phyloP scores from a whole-genome alignment of 768 basidiomycete genomes.

The Suillus spraguei region DNA sequence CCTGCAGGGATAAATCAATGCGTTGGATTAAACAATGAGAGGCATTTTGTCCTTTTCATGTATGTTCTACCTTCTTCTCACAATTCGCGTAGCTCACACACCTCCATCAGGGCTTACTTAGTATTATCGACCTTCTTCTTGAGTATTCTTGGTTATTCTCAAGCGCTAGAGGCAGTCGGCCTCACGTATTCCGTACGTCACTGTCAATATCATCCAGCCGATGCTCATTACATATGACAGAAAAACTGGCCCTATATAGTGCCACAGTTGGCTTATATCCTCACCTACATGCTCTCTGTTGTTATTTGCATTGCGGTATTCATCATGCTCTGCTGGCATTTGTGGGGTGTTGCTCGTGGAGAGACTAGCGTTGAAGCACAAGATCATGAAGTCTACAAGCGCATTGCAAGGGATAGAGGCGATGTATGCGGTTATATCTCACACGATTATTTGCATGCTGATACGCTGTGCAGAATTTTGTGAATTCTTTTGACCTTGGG shows the following conservation, averaged over 20 bases:
- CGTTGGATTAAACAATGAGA: constrained; percentile 93
- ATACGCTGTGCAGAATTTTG: constrained; percentile 55
- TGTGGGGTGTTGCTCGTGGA: constrained; percentile 68
- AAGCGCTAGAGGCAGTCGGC: constrained; percentile 61
- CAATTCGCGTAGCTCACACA: not conserved
- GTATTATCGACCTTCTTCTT: constrained; percentile 69
- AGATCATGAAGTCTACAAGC: constrained; percentile 80
- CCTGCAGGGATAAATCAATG: constrained; percentile 92
- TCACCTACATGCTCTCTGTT: constrained; percentile 73
- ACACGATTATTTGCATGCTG: not conserved
- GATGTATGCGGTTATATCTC: constrained; percentile 49
- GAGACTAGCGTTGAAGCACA: constrained; percentile 93
- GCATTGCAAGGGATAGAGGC: constrained; percentile 65
- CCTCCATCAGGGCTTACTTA: constrained; percentile 68
- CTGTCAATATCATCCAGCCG: not conserved
- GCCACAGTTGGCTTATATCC: constrained; percentile 69
- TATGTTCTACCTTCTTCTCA: constrained; percentile 36
- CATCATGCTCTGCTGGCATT: constrained; percentile 72
- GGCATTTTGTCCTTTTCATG: constrained; percentile 97
- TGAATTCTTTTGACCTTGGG: constrained; percentile 94
- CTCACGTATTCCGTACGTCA: constrained; percentile 46
- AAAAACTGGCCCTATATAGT: constrained; percentile 60
- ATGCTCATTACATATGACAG: constrained; percentile 7
- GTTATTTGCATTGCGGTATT: constrained; percentile 78
- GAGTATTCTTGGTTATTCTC: constrained; percentile 61